Evolutionary conservation across 2,329 filamentous ascomycete species (phyloP).

Genomic region (Ophiocordyceps camponoti-saundersi): DNA sequence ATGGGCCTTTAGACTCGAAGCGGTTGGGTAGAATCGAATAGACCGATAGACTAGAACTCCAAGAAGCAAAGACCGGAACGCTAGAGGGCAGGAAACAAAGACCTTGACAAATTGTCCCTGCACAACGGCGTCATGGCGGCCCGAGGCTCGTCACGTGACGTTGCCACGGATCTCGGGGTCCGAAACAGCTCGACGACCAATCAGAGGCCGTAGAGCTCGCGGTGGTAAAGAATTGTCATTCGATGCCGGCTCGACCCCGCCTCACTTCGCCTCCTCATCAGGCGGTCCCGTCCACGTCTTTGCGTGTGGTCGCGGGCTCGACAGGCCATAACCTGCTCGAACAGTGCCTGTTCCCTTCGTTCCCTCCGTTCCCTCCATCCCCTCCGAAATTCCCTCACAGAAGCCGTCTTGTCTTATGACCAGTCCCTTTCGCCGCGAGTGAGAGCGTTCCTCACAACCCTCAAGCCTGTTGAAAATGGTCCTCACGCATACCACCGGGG

Average conservation of each 20-base stretch:
- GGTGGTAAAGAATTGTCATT: neutral
- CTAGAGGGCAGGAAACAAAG: neutral
- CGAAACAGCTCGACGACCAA: neutral
- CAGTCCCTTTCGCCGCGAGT: slow-evolving; percentile 6
- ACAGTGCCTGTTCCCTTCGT: neutral
- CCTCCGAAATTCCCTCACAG: too few species aligned
- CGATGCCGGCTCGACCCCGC: neutral
- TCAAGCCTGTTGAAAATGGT: slow-evolving; percentile 29
- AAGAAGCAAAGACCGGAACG: neutral
- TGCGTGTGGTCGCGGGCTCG: neutral
- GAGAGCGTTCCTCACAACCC: slow-evolving; percentile 1
- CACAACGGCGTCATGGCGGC: neutral
- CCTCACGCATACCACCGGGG: slow-evolving; percentile 47
- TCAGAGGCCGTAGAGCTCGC: neutral
- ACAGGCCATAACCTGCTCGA: neutral
- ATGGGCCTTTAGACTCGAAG: neutral
- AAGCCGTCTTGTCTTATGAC: slow-evolving; percentile 6
- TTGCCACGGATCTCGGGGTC: neutral
- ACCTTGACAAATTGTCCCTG: neutral
- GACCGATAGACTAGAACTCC: neutral
- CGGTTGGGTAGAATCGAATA: neutral
- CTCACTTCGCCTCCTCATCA: neutral
- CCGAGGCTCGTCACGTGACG: neutral
- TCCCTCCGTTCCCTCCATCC: too few species aligned
- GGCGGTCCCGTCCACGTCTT: neutral